Conservation (phyloP, 2,329 filamentous ascomycete species). For the Monosporascus sp. region DNA sequence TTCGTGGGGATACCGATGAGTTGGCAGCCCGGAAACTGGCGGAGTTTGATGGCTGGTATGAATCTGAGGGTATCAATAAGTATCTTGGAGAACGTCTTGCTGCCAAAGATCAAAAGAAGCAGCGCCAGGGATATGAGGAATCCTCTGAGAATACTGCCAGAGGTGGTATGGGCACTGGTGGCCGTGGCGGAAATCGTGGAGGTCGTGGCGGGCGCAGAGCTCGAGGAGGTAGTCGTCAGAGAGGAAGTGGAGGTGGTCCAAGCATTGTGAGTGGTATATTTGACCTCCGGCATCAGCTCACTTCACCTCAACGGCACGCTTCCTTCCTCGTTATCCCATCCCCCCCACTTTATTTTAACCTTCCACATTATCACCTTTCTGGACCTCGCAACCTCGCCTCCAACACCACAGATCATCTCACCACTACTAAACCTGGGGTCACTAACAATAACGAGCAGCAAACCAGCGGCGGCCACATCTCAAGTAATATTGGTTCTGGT, state of each 20-base stretch:
- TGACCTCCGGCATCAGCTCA: neutral
- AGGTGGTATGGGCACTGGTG: constrained; percentile 21
- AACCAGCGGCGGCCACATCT: neutral
- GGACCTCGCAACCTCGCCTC: too few species aligned
- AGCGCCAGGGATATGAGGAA: constrained; percentile 21
- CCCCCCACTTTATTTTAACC: too few species aligned
- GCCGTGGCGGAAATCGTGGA: constrained; percentile 8
- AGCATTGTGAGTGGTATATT: neutral
- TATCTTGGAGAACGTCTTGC: constrained; percentile 75
- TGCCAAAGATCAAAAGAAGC: constrained; percentile 64
- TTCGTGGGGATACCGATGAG: constrained; percentile 64
- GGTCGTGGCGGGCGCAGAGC: constrained; percentile 11
- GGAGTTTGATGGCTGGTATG: constrained; percentile 75
- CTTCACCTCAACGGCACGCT: neutral
- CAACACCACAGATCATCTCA: too few species aligned
- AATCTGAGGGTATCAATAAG: constrained; percentile 61
- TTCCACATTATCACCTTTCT: too few species aligned
- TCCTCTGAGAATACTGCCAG: constrained; percentile 11
- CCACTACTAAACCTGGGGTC: too few species aligned
- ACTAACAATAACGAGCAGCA: neutral
- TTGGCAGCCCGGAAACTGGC: constrained; percentile 58
- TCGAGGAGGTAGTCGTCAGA: constrained; percentile 14
- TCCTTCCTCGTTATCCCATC: too few species aligned
- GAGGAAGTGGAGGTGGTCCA: constrained; percentile 1
- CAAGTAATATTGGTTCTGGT: neutral